phyloP scores from a whole-genome alignment of 2,329 filamentous ascomycete genomes.

The Immersiporthe knoxdaviesiana region DNA sequence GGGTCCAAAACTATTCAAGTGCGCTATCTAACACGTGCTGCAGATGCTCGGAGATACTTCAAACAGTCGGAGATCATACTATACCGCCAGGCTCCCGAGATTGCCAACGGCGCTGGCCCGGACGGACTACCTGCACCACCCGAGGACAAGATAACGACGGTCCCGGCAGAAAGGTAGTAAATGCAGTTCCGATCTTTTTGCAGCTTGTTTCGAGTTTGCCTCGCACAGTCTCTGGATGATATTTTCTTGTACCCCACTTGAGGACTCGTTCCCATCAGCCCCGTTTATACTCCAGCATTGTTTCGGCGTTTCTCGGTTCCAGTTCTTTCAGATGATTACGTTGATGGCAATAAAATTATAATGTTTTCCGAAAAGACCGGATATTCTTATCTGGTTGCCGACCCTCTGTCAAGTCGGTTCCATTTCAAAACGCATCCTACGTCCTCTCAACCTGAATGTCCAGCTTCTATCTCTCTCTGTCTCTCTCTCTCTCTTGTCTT shows the following conservation, averaged over 20 bases:
- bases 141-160: slow-evolving; percentile 50
- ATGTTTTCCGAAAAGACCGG: background rate
- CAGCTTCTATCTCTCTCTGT: background rate
- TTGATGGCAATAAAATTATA: slow-evolving; percentile 24
- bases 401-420: background rate
- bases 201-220: background rate
- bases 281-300: slow-evolving; percentile 23
- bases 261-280: slow-evolving; percentile 4
- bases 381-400: background rate
- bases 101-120: slow-evolving; percentile 48
- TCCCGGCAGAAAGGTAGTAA: slow-evolving; percentile 36
- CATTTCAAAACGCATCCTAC: background rate
- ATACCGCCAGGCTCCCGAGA: slow-evolving; percentile 77
- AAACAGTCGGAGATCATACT: slow-evolving; percentile 99
- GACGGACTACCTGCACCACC: slow-evolving; percentile 46
- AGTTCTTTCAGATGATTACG: slow-evolving; percentile 7
- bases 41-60: slow-evolving; percentile 95
- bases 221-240: background rate
- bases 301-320: slow-evolving; percentile 26
- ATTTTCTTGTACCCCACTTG: background rate
- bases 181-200: background rate
- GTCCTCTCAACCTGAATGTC: background rate
- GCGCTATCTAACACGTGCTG: slow-evolving; percentile 31
- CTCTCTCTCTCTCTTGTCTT: background rate
- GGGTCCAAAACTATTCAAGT: background rate